phyloP scores from a whole-genome alignment of 106 monocot genomes.

The Dendrobium chrysotoxum region DNA sequence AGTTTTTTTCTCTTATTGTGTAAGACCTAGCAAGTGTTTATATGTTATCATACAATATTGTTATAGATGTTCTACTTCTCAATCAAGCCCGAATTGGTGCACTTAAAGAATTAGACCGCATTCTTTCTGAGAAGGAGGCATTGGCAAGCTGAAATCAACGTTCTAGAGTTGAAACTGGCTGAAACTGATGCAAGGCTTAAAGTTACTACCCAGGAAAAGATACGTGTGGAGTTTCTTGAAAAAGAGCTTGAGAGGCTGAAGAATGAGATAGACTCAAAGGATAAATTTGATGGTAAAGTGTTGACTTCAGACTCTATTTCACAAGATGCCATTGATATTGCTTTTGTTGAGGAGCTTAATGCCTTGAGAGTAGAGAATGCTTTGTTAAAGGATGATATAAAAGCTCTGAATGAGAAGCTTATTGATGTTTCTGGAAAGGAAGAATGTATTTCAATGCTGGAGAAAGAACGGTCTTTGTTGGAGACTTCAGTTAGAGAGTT shows the following conservation, averaged over 20 bases:
- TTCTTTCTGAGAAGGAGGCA: slow-evolving; percentile 64
- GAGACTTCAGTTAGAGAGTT: slow-evolving; percentile 30
- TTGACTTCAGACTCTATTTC: slow-evolving; percentile 20
- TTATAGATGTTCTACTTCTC: slow-evolving; percentile 73
- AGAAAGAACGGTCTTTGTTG: slow-evolving; percentile 50
- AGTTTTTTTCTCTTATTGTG: slow-evolving; percentile 3
- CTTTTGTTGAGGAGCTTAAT: slow-evolving; percentile 43
- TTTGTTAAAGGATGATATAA: slow-evolving; percentile 42
- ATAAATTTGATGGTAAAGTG: slow-evolving; percentile 19
- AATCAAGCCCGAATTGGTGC: slow-evolving; percentile 76
- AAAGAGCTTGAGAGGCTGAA: slow-evolving; percentile 31
- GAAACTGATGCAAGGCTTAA: slow-evolving; percentile 40
- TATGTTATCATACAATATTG: slow-evolving; percentile 15
- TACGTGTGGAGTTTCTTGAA: slow-evolving; percentile 41
- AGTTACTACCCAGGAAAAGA: slow-evolving; percentile 45
- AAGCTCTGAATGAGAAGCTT: slow-evolving; percentile 47
- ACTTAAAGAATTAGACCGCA: slow-evolving; percentile 61
- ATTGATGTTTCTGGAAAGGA: slow-evolving; percentile 34
- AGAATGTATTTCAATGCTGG: slow-evolving; percentile 28
- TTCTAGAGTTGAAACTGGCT: slow-evolving; percentile 56
- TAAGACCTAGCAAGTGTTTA: neutral
- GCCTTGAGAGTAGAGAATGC: slow-evolving; percentile 45
- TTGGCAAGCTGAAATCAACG: slow-evolving; percentile 57
- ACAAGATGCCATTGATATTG: slow-evolving; percentile 6
- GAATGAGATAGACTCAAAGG: slow-evolving; percentile 27